Evolutionary conservation across 768 basidiomycete species (phyloP).

Genomic region (Amanita polypyramis): DNA sequence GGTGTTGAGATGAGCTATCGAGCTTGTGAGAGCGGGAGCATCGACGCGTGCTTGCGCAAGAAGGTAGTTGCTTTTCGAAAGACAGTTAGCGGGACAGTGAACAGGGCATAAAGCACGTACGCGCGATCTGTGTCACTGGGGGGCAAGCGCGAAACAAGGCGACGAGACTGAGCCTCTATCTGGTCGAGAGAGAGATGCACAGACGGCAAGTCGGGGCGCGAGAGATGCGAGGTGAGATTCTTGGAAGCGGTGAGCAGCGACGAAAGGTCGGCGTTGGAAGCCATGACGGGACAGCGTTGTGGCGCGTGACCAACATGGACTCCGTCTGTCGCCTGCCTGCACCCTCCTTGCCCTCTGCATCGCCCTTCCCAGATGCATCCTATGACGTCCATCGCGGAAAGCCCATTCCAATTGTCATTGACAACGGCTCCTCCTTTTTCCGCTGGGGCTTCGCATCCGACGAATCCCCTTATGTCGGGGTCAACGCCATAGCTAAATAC

Average conservation of each 20-base stretch:
- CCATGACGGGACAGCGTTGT: not conserved
- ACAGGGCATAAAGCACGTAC: slow-evolving; percentile 30
- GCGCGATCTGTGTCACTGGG: slow-evolving; percentile 62
- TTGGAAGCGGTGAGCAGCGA: slow-evolving; percentile 63
- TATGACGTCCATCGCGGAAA: slow-evolving; percentile 42
- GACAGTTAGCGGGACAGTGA: slow-evolving; percentile 6
- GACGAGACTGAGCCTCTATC: slow-evolving; percentile 86
- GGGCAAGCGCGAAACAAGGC: slow-evolving; percentile 61
- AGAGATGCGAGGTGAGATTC: slow-evolving; percentile 67
- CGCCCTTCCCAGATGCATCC: slow-evolving; percentile 16
- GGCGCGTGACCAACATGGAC: not conserved
- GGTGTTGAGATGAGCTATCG: slow-evolving; percentile 77
- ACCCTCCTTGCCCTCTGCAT: not conserved
- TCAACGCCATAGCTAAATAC: slow-evolving; percentile 76
- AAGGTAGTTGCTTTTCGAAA: slow-evolving; percentile 62
- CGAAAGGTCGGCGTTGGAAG: slow-evolving; percentile 40
- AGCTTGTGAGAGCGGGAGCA: slow-evolving; percentile 73
- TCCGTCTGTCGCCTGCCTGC: slow-evolving; percentile 4
- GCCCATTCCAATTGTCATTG: slow-evolving; percentile 67
- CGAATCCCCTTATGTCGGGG: slow-evolving; percentile 41
- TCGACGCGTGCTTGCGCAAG: slow-evolving; percentile 93
- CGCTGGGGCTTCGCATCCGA: slow-evolving; percentile 77
- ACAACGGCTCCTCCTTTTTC: slow-evolving; percentile 78
- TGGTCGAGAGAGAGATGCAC: slow-evolving; percentile 89
- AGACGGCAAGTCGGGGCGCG: slow-evolving; percentile 73